Evolutionary conservation across 306 rosid species (phyloP).

Genomic region (Adenanthera pavonina): DNA sequence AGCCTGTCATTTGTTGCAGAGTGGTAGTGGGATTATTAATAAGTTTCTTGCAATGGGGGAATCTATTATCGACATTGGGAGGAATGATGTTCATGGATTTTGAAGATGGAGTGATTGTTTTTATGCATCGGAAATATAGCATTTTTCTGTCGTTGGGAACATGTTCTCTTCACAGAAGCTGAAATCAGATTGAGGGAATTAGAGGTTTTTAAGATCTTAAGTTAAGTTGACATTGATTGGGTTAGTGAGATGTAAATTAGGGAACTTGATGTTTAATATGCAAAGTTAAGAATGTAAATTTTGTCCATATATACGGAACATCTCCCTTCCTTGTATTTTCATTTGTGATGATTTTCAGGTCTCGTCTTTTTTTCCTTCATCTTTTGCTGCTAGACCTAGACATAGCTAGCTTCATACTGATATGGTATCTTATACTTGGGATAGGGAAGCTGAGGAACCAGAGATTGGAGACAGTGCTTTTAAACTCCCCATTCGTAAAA

Average conservation of each 20-base stretch:
- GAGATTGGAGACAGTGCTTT: slow-evolving; percentile 11
- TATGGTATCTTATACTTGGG: background rate
- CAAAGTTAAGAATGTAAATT: background rate
- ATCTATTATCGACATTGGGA: slow-evolving; percentile 15
- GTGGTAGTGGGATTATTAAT: slow-evolving; percentile 13
- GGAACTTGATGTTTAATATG: background rate
- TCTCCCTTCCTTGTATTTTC: background rate
- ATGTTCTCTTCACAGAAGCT: background rate
- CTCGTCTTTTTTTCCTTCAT: background rate
- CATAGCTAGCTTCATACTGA: background rate
- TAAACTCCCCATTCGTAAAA: slow-evolving; percentile 43
- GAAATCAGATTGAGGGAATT: background rate
- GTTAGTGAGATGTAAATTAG: background rate
- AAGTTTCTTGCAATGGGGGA: background rate
- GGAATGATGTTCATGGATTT: slow-evolving; percentile 2
- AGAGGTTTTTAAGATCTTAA: background rate
- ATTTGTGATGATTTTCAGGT: background rate
- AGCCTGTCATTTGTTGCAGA: slow-evolving; percentile 4
- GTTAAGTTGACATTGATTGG: background rate
- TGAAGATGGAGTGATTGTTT: background rate
- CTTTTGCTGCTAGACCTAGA: background rate
- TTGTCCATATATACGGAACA: background rate
- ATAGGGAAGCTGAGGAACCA: background rate
- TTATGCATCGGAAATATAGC: background rate
- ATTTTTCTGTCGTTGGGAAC: too few relatives aligned